Percentiles rank a stretch among this genome's conserved stretches.
Evolutionary conservation across 2,329 filamentous ascomycete genomes (phyloP).

Genomic region (Stachybotrys elegans): DNA sequence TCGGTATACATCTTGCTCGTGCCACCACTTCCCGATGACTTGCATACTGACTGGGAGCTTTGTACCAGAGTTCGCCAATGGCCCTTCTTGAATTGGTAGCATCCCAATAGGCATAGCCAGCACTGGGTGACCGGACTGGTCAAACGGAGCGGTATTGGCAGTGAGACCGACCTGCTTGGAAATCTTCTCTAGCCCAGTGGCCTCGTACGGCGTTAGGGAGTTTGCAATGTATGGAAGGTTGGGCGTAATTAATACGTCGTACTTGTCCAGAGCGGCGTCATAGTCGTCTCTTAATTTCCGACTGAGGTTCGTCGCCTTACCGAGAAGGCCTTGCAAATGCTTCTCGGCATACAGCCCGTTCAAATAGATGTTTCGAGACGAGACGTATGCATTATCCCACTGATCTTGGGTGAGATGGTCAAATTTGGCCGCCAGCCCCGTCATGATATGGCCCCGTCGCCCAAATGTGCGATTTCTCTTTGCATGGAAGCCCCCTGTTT

Average conservation of each 20-base stretch:
- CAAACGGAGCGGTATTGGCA: slow-evolving; percentile 52
- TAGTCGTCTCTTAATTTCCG: slow-evolving; percentile 42
- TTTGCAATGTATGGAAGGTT: slow-evolving; percentile 43
- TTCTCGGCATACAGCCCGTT: slow-evolving; percentile 43
- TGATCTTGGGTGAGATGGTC: slow-evolving; percentile 40
- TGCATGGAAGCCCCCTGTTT: slow-evolving; percentile 35
- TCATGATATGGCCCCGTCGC: slow-evolving; percentile 43
- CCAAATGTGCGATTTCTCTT: slow-evolving; percentile 38
- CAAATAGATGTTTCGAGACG: slow-evolving; percentile 50
- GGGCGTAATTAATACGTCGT: slow-evolving; percentile 42
- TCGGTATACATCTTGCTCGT: slow-evolving; percentile 38
- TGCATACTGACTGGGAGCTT: slow-evolving; percentile 49
- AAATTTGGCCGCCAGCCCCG: slow-evolving; percentile 44
- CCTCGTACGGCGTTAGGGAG: slow-evolving; percentile 33
- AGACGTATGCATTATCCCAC: slow-evolving; percentile 45
- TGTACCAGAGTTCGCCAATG: slow-evolving; percentile 25
- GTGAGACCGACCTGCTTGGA: slow-evolving; percentile 49
- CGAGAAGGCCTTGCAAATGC: slow-evolving; percentile 38
- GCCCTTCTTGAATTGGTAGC: slow-evolving; percentile 32
- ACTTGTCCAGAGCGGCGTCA: slow-evolving; percentile 31
- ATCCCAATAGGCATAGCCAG: slow-evolving; percentile 47
- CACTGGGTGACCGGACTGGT: slow-evolving; percentile 52
- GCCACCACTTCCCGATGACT: slow-evolving; percentile 47
- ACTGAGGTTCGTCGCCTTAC: slow-evolving; percentile 44
- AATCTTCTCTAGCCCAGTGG: slow-evolving; percentile 39